A percentile compares a stretch with the other conserved stretches of the same genome.
These are phyloP conservation scores for Pecoramyces ruminantium DNA, from an alignment of 192 early-diverging fungal genomes.

Conservation along the genomic window DNA sequence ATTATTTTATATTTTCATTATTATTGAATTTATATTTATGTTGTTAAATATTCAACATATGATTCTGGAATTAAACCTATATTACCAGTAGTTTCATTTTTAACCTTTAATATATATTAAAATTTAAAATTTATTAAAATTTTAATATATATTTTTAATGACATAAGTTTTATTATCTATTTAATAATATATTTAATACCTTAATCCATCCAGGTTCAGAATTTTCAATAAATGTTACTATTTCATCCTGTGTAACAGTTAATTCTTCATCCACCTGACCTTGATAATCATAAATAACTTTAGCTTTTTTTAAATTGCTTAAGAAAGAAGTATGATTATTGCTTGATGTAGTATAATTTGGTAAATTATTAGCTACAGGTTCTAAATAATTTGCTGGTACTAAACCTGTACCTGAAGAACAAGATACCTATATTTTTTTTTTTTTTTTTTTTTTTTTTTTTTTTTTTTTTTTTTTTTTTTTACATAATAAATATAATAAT, in stretches of 20 bases:
- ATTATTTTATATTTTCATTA: too few species aligned
- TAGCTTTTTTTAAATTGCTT: background rate
- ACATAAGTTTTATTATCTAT: too few species aligned
- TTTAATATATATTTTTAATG: too few species aligned
- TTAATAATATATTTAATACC: background rate
- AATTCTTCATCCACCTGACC: background rate
- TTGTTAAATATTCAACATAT: background rate
- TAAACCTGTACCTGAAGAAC: background rate
- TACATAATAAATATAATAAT: too few species aligned
- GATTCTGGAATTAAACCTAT: background rate
- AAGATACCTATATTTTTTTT: background rate
- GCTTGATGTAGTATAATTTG: background rate
- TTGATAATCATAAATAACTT: background rate
- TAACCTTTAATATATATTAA: background rate
- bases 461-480: too few species aligned
- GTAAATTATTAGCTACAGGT: background rate
- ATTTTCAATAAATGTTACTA: background rate
- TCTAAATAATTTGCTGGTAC: background rate
- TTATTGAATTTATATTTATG: background rate
- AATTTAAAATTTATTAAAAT: too few species aligned
- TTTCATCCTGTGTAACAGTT: background rate
- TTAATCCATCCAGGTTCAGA: background rate
- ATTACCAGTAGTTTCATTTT: background rate
- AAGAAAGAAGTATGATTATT: background rate
- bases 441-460: too few species aligned